Evolutionary conservation across 2,329 filamentous ascomycete species (phyloP).

Genomic region (Alternaria sp.): DNA sequence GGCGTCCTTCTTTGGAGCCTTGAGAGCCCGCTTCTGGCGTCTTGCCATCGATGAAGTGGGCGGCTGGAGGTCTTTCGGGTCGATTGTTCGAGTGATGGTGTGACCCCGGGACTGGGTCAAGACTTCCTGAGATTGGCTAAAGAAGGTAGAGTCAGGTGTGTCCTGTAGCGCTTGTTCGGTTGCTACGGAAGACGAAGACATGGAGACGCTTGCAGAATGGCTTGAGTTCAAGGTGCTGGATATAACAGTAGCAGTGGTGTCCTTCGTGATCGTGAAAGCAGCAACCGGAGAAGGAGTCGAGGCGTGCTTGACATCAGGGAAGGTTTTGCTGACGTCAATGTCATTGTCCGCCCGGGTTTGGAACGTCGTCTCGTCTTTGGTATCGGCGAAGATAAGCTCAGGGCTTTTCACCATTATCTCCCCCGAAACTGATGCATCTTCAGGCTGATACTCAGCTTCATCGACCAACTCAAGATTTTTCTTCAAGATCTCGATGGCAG

Average conservation of each 20-base stretch:
- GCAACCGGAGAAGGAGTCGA: not conserved
- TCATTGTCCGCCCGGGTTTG: not conserved
- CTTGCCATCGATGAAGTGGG: not conserved
- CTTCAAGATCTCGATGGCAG: not conserved
- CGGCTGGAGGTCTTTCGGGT: not conserved
- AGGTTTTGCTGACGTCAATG: too few species aligned
- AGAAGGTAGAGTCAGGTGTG: not conserved
- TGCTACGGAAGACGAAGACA: not conserved
- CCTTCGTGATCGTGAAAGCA: not conserved
- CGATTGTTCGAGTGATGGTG: not conserved
- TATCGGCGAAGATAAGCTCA: not conserved
- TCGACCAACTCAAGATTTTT: accelerated
- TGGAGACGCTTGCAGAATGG: accelerated
- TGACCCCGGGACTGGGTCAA: not conserved
- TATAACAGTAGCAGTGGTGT: not conserved
- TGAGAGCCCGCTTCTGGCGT: not conserved
- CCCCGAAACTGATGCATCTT: not conserved
- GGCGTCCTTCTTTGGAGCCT: not conserved
- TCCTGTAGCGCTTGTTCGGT: not conserved
- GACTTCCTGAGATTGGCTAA: not conserved
- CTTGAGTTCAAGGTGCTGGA: not conserved
- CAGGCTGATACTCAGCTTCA: not conserved
- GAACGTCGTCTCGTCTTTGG: not conserved
- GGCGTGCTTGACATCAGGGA: accelerated
- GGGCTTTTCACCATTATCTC: not conserved